phyloP scores from a whole-genome alignment of 2,329 filamentous ascomycete species.

The Cladosporium phlei region DNA sequence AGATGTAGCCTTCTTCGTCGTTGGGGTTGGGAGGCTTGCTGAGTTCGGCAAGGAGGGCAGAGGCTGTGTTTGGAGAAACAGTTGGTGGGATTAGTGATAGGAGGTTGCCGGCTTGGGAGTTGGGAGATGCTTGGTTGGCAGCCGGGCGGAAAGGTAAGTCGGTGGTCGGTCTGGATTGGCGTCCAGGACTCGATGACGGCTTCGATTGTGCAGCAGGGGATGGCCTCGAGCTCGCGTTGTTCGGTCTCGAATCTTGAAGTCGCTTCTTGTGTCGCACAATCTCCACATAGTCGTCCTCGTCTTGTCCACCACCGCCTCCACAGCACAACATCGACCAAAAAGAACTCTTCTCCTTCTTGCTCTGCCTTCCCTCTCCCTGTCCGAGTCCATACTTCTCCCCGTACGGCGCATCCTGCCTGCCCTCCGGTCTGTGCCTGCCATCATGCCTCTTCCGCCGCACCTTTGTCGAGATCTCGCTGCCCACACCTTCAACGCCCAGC shows the following conservation, averaged over 20 bases:
- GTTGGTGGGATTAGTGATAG: conserved; percentile 65
- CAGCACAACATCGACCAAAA: conserved; percentile 45
- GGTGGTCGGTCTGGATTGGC: conserved; percentile 12
- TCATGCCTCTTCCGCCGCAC: neutral
- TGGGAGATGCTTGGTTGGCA: conserved; percentile 18
- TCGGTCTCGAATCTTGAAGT: conserved; percentile 18
- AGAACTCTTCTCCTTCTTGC: conserved; percentile 30
- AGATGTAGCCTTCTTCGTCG: conserved; percentile 88
- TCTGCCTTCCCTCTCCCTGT: conserved; percentile 14
- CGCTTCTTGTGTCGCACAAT: conserved; percentile 38
- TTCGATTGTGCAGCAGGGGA: neutral
- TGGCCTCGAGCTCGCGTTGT: neutral
- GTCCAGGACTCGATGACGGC: neutral
- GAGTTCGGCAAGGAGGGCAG: conserved; percentile 70
- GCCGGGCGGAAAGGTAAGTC: conserved; percentile 13
- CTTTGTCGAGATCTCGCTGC: neutral
- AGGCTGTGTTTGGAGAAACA: conserved; percentile 63
- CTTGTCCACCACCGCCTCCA: conserved; percentile 31
- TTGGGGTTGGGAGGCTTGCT: conserved; percentile 66
- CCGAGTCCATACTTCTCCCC: conserved; percentile 14
- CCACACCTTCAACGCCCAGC: conserved; percentile 49
- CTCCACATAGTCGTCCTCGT: conserved; percentile 43
- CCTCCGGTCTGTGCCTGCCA: neutral
- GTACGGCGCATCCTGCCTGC: conserved; percentile 3
- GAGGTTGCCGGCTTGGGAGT: conserved; percentile 35